Conservation (phyloP, 306 rosid genomes). For the Cicer cuneatum region DNA sequence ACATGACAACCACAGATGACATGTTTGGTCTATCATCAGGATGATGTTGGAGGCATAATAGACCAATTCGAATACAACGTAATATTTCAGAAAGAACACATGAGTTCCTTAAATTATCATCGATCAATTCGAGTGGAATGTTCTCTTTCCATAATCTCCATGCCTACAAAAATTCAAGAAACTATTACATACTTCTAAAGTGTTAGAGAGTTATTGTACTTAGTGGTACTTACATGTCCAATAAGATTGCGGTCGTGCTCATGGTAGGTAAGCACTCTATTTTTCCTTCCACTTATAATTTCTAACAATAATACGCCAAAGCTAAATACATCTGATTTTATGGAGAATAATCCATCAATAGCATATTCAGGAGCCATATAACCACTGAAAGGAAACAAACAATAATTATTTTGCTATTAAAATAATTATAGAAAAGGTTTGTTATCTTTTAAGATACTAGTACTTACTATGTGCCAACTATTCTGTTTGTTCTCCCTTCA, state of each 20-base stretch:
- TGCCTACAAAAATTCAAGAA: slow-evolving; percentile 34
- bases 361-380: slow-evolving; percentile 47
- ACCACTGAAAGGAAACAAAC: neutral
- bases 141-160: slow-evolving; percentile 45
- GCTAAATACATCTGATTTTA: slow-evolving; percentile 28
- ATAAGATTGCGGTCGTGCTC: slow-evolving; percentile 5
- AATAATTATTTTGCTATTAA: neutral
- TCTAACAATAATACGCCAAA: slow-evolving; percentile 31
- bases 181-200: neutral
- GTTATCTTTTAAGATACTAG: neutral
- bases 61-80: slow-evolving; percentile 54
- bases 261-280: neutral
- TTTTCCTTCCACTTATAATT: slow-evolving; percentile 39
- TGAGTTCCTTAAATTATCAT: slow-evolving; percentile 10
- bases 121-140: slow-evolving; percentile 12
- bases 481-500: slow-evolving; percentile 27
- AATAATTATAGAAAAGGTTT: neutral
- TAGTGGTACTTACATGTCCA: slow-evolving; percentile 21
- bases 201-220: neutral
- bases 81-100: slow-evolving; percentile 11
- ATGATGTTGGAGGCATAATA: slow-evolving; percentile 55
- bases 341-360: slow-evolving; percentile 25
- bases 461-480: slow-evolving; percentile 39
- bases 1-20: slow-evolving; percentile 55
- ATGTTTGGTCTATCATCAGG: slow-evolving; percentile 54